Evolutionary conservation across 371 early-diverging fungal genomes (phyloP).

Genomic region (Rhizomucor pusillus): DNA sequence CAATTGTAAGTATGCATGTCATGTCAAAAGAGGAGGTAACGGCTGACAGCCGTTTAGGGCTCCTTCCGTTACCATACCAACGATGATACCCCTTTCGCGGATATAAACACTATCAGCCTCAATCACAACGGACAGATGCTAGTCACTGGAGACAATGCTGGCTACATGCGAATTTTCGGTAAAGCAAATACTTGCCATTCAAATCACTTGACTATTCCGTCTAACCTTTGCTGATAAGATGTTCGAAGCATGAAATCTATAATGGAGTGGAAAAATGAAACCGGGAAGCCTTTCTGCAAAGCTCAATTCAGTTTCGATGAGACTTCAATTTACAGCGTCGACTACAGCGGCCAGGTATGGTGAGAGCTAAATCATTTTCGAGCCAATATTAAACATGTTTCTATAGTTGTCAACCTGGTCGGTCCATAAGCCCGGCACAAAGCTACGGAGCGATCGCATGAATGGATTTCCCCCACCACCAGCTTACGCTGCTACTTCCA

Average conservation of each 20-base stretch:
- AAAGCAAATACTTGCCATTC: slow-evolving; percentile 4
- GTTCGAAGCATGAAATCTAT: slow-evolving; percentile 57
- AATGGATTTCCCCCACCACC: slow-evolving; percentile 45
- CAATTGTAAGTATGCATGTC: slow-evolving; percentile 45
- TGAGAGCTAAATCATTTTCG: neutral
- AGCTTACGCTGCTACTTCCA: slow-evolving; percentile 10
- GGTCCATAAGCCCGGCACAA: slow-evolving; percentile 51
- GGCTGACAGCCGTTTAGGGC: slow-evolving; percentile 17
- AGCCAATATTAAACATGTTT: too few relatives aligned
- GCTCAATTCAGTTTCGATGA: slow-evolving; percentile 71
- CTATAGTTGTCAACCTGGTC: slow-evolving; percentile 52
- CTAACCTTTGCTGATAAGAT: slow-evolving; percentile 27
- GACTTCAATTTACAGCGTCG: slow-evolving; percentile 58
- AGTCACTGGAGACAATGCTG: slow-evolving; percentile 54
- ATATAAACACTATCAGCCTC: slow-evolving; percentile 54
- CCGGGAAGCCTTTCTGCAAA: slow-evolving; percentile 40
- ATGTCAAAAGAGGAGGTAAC: too few relatives aligned
- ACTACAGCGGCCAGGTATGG: slow-evolving; percentile 42
- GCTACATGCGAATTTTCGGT: slow-evolving; percentile 60
- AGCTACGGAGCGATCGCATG: slow-evolving; percentile 23
- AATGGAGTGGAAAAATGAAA: slow-evolving; percentile 55
- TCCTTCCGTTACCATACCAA: slow-evolving; percentile 23
- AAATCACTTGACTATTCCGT: neutral
- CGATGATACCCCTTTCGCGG: slow-evolving; percentile 22
- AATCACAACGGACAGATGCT: slow-evolving; percentile 70